Percentiles rank a stretch among this genome's conserved stretches.
These are phyloP conservation scores for Mortierella claussenii DNA, from an alignment of 192 early-diverging fungal species.

Conservation along the genomic window DNA sequence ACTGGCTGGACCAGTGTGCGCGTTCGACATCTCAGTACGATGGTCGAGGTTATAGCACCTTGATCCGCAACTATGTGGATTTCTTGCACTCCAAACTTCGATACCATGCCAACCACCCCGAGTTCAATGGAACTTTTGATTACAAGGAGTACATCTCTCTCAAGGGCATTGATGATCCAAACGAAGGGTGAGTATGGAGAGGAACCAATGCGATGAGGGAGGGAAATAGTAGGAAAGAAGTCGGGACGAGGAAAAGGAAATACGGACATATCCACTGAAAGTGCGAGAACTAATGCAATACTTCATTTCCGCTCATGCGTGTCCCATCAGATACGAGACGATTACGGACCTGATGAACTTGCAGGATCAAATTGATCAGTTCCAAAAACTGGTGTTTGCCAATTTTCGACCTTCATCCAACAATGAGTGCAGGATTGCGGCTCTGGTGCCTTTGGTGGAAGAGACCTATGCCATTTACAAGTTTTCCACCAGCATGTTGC, in stretches of 20 bases:
- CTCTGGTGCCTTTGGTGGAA: constrained; percentile 96
- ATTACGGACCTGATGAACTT: constrained; percentile 94
- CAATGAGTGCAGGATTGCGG: constrained; percentile 95
- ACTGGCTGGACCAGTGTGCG: constrained; percentile 85
- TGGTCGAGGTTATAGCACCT: constrained; percentile 73
- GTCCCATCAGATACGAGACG: constrained; percentile 83
- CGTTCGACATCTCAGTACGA: constrained; percentile 64
- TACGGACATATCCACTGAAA: too few species aligned
- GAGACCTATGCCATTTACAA: constrained; percentile 96
- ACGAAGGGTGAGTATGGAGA: constrained; percentile 80
- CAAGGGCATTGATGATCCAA: constrained; percentile 95
- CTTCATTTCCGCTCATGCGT: too few species aligned
- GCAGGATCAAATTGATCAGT: constrained; percentile 90
- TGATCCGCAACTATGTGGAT: constrained; percentile 92
- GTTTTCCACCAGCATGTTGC: constrained; percentile 95
- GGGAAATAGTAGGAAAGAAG: too few species aligned
- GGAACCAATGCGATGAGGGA: neutral
- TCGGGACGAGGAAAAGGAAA: too few species aligned
- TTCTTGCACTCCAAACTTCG: constrained; percentile 92
- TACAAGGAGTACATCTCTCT: constrained; percentile 97
- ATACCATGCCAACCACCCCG: constrained; percentile 90
- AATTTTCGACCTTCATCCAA: constrained; percentile 84
- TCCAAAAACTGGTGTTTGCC: constrained; percentile 90
- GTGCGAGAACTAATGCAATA: too few species aligned
- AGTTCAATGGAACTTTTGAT: constrained; percentile 95